These are phyloP conservation scores for Colletotrichum echinochloae DNA, from an alignment of 2,329 filamentous ascomycete genomes.

Conservation along the genomic window DNA sequence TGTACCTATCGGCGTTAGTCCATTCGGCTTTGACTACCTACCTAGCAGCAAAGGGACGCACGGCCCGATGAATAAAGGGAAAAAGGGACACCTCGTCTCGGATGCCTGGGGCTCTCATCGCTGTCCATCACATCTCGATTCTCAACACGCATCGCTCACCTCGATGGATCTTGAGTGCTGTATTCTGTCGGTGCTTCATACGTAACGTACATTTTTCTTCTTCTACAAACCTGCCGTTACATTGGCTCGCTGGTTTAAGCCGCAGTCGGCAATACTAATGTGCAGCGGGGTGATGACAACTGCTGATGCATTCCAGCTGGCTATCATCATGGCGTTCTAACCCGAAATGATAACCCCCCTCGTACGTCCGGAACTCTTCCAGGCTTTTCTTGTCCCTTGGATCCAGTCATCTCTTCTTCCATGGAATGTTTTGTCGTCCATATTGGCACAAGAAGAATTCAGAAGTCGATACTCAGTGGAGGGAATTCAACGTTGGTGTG, in stretches of 20 bases:
- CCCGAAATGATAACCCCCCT: background rate
- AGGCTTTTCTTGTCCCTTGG: background rate
- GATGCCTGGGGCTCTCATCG: slow-evolving; percentile 13
- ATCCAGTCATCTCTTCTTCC: background rate
- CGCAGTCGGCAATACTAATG: slow-evolving; percentile 1
- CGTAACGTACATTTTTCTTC: background rate
- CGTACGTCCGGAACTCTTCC: background rate
- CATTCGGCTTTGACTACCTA: background rate
- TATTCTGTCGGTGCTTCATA: slow-evolving; percentile 4
- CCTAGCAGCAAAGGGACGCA: background rate
- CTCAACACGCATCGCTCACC: slow-evolving; percentile 15
- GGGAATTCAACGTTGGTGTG: no score
- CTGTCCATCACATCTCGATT: slow-evolving; percentile 21
- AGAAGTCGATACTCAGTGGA: background rate
- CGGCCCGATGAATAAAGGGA: slow-evolving; percentile 18
- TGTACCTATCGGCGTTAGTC: slow-evolving; percentile 6
- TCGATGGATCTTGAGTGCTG: slow-evolving; percentile 1
- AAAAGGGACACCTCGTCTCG: slow-evolving; percentile 19
- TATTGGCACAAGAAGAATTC: background rate
- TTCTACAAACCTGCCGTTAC: slow-evolving; percentile 1
- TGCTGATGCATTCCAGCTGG: slow-evolving; percentile 13
- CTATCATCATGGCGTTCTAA: background rate
- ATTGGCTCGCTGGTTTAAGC: slow-evolving; percentile 12
- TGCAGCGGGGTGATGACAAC: background rate
- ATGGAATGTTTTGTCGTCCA: background rate